Evolutionary conservation across 2,329 filamentous ascomycete genomes (phyloP).

Genomic region (Trichoderma sp.): DNA sequence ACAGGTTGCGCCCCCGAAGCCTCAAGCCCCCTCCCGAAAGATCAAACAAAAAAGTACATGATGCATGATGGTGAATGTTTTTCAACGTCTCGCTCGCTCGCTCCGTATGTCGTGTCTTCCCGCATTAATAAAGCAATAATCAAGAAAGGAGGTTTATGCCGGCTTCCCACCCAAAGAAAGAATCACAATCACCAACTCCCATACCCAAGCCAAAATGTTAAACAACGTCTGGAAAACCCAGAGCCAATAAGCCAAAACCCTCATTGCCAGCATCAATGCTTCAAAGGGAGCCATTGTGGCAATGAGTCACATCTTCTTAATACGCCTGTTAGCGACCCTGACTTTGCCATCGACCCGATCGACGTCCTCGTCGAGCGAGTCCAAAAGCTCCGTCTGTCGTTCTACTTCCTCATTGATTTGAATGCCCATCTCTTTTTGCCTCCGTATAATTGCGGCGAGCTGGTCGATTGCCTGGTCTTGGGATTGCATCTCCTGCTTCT

Average conservation of each 20-base stretch:
- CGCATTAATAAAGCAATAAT: neutral
- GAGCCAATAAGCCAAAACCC: conserved; percentile 32
- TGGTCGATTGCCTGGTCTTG: conserved; percentile 72
- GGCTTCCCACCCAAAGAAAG: conserved; percentile 23
- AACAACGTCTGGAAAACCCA: conserved; percentile 29
- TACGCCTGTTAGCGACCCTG: conserved; percentile 68
- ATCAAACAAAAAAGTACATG: neutral
- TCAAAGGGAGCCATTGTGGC: conserved; percentile 27
- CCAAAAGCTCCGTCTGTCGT: conserved; percentile 68
- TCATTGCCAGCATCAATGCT: conserved; percentile 29
- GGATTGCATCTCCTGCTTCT: conserved; percentile 69
- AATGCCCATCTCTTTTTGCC: conserved; percentile 75
- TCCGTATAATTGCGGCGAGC: conserved; percentile 64
- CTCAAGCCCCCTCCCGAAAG: neutral
- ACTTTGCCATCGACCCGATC: conserved; percentile 67
- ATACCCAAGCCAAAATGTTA: conserved; percentile 30
- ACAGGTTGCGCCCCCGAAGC: neutral
- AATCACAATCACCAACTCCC: conserved; percentile 29
- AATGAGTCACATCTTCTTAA: conserved; percentile 59
- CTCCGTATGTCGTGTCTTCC: neutral
- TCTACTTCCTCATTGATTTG: conserved; percentile 72
- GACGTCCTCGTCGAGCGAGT: conserved; percentile 62
- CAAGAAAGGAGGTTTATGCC: neutral
- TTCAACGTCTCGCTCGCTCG: conserved; percentile 7
- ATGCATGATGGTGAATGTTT: neutral